Percentiles rank a stretch among this genome's conserved stretches.
These are phyloP conservation scores for Phanerochaete sordida DNA, from an alignment of 768 basidiomycete species.

Conservation along the genomic window DNA sequence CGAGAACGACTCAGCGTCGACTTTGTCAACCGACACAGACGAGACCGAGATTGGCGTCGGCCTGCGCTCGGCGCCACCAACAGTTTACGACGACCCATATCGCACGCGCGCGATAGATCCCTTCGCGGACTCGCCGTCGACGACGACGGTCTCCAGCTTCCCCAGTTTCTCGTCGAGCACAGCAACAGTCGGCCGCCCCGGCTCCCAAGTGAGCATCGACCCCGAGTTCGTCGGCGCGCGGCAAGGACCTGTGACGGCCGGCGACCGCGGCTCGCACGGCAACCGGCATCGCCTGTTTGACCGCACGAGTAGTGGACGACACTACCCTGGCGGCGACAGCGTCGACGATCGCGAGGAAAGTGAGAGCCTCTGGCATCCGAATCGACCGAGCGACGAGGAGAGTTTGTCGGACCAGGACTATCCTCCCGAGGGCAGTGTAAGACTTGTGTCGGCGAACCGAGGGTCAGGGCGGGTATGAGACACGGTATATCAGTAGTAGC, in stretches of 20 bases:
- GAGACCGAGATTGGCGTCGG: constrained; percentile 5
- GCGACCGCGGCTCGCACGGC: constrained; percentile 5
- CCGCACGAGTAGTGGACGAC: constrained; percentile 13
- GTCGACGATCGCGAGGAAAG: constrained; percentile 28
- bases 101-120: constrained; percentile 12
- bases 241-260: background rate
- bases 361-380: constrained; percentile 22
- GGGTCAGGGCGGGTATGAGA: background rate
- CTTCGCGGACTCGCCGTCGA: constrained; percentile 19
- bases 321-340: constrained; percentile 22
- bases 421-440: constrained; percentile 3
- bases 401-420: background rate
- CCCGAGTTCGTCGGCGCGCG: background rate
- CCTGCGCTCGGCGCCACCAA: constrained; percentile 13
- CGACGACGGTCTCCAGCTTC: constrained; percentile 19
- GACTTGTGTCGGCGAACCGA: constrained; percentile 6
- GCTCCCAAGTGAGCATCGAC: background rate
- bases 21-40: background rate
- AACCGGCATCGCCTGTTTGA: constrained; percentile 4
- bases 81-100: constrained; percentile 9
- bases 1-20: background rate
- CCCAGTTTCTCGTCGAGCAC: constrained; percentile 13
- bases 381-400: constrained; percentile 17
- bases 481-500: too few relatives aligned
- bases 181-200: background rate